These are phyloP conservation scores for Melampsora allii-populina DNA, from an alignment of 1,284 basidiomycete genomes.

Conservation along the genomic window DNA sequence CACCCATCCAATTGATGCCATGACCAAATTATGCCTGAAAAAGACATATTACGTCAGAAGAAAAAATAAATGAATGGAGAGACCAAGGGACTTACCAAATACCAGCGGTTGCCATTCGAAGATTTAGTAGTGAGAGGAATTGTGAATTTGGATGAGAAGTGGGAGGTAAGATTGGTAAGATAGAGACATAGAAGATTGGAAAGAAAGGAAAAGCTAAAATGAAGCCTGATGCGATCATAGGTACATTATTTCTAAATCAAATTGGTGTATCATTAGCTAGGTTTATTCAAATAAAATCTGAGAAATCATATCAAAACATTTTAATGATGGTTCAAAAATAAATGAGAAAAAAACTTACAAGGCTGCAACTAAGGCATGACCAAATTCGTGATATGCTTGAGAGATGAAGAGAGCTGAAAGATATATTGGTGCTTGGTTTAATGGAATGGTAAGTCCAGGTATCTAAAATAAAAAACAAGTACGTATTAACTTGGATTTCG, in stretches of 20 bases:
- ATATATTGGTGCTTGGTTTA: slow-evolving; percentile 14
- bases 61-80: background rate
- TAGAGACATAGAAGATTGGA: slow-evolving; percentile 36
- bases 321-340: background rate
- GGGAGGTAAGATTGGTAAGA: background rate
- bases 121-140: background rate
- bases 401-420: slow-evolving; percentile 21
- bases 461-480: slow-evolving; percentile 16
- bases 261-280: too few relatives aligned
- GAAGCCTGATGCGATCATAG: slow-evolving; percentile 18
- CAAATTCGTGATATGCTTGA: slow-evolving; percentile 24
- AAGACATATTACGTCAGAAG: background rate
- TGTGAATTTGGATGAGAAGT: background rate
- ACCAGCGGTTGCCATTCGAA: slow-evolving; percentile 35
- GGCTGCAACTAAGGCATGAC: slow-evolving; percentile 32
- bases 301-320: too few relatives aligned
- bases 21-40: slow-evolving; percentile 34
- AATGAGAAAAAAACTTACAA: slow-evolving; percentile 17
- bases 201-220: slow-evolving; percentile 23
- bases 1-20: slow-evolving; percentile 25
- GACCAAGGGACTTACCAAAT: slow-evolving; percentile 24
- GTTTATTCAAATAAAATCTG: too few relatives aligned
- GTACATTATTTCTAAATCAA: slow-evolving; percentile 4
- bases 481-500: background rate
- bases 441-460: slow-evolving; percentile 36